A percentile compares a stretch with the other conserved stretches of the same genome.
These are phyloP conservation scores for Elasticomyces elasticus DNA, from an alignment of 495 filamentous ascomycete genomes.

Conservation along the genomic window DNA sequence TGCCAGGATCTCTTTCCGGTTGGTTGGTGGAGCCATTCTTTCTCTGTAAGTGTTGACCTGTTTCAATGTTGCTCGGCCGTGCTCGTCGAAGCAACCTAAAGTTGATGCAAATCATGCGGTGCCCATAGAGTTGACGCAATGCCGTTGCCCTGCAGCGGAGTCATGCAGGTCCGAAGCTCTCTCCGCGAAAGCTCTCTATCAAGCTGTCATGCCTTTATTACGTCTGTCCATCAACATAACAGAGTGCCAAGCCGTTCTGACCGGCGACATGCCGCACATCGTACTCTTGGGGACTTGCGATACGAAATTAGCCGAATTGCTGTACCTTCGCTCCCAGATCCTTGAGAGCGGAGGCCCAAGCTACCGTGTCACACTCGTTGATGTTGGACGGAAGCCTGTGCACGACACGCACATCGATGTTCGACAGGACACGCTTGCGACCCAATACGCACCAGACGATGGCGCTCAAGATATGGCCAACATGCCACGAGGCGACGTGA, in stretches of 20 bases:
- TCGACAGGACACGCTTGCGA: constrained; percentile 33
- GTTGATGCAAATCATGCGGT: no score
- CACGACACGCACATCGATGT: constrained; percentile 41
- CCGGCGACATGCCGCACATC: constrained; percentile 29
- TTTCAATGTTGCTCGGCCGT: no score
- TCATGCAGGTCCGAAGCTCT: neutral
- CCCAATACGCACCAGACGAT: constrained; percentile 5
- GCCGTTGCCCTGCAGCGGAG: constrained; percentile 1
- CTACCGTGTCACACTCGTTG: constrained; percentile 42
- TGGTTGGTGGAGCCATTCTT: constrained; percentile 29
- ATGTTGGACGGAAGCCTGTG: constrained; percentile 41
- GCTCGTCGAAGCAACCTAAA: no score
- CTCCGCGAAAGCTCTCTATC: neutral
- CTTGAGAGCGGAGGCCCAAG: neutral
- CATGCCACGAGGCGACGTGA: constrained; percentile 41
- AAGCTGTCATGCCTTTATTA: neutral
- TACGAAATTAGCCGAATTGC: constrained; percentile 53
- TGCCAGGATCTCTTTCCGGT: constrained; percentile 46
- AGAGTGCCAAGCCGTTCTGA: neutral
- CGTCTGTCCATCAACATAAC: neutral
- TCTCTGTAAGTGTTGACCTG: neutral
- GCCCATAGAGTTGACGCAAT: no score
- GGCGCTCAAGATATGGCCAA: constrained; percentile 8
- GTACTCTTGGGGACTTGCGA: constrained; percentile 58
- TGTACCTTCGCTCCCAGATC: constrained; percentile 42